These are phyloP conservation scores for Neophaeococcomyces aloes DNA, from an alignment of 2,329 filamentous ascomycete genomes.

Conservation along the genomic window DNA sequence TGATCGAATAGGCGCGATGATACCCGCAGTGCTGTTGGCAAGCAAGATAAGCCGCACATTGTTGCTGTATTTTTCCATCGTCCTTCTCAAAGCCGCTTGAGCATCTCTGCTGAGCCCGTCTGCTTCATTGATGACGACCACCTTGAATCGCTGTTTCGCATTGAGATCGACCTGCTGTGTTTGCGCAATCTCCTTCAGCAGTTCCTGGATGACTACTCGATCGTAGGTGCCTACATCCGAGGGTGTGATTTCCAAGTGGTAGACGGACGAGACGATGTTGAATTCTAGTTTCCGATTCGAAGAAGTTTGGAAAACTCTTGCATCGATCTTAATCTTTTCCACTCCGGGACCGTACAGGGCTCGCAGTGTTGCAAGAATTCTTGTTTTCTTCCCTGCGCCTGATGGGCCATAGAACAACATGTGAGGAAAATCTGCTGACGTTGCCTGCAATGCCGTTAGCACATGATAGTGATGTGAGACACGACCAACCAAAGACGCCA, in stretches of 20 bases:
- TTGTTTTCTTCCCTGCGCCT: constrained; percentile 93
- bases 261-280: constrained; percentile 94
- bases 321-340: constrained; percentile 99
- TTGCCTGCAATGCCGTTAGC: constrained; percentile 45
- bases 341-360: constrained; percentile 91
- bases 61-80: constrained; percentile 98
- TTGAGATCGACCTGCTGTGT: constrained; percentile 95
- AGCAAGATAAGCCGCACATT: constrained; percentile 85
- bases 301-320: constrained; percentile 88
- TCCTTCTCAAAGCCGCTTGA: constrained; percentile 84
- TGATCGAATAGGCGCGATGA: constrained; percentile 95
- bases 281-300: constrained; percentile 93
- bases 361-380: constrained; percentile 88
- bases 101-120: constrained; percentile 90
- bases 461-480: constrained; percentile 6
- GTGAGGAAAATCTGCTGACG: constrained; percentile 95
- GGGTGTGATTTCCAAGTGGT: constrained; percentile 96
- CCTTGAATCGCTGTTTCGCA: constrained; percentile 90
- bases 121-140: constrained; percentile 98
- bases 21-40: constrained; percentile 94
- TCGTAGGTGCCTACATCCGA: constrained; percentile 96
- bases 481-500: constrained; percentile 66
- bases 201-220: constrained; percentile 85
- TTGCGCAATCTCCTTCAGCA: constrained; percentile 95
- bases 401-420: constrained; percentile 94